These are phyloP conservation scores for Boletus reticuloceps DNA, from an alignment of 768 basidiomycete genomes.

Conservation along the genomic window DNA sequence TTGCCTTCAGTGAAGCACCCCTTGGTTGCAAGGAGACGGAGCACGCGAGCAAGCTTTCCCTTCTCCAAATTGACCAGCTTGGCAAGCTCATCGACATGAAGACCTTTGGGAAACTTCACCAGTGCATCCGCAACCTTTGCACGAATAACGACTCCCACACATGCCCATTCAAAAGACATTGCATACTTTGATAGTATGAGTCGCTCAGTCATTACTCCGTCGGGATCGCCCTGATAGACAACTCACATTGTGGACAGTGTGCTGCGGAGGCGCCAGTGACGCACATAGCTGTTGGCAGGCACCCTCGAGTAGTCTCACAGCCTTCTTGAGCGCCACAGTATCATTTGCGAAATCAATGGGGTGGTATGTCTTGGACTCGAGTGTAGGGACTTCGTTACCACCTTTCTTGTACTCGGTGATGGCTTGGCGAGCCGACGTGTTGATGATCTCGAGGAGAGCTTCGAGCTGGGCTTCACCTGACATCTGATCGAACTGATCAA, in stretches of 20 bases:
- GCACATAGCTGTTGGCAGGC: conserved; percentile 28
- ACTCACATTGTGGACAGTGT: conserved; percentile 26
- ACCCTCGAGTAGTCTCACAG: conserved; percentile 26
- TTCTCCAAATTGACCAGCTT: conserved; percentile 22
- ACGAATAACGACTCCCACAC: conserved; percentile 22
- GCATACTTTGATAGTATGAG: conserved; percentile 5
- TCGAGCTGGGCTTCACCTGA: conserved; percentile 29
- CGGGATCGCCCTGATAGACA: too few relatives aligned
- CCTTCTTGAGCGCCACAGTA: conserved; percentile 23
- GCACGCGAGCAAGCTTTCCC: conserved; percentile 29
- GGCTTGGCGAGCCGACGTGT: conserved; percentile 23
- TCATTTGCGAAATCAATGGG: conserved; percentile 23
- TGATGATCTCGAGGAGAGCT: conserved; percentile 32
- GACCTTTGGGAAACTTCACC: conserved; percentile 24
- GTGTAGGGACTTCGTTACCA: conserved; percentile 22
- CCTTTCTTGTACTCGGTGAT: conserved; percentile 27
- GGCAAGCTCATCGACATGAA: conserved; percentile 27
- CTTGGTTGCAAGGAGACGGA: conserved; percentile 30
- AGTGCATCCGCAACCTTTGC: conserved; percentile 29
- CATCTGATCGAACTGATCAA: not conserved
- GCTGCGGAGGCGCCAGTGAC: conserved; percentile 27
- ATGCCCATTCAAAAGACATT: conserved; percentile 25
- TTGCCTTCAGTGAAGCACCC: conserved; percentile 32
- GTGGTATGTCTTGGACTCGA: conserved; percentile 20
- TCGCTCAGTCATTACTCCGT: not conserved